A percentile compares a stretch with the other conserved stretches of the same genome.
Conservation (phyloP, 768 basidiomycete genomes). For the Tylopilus sp. region DNA sequence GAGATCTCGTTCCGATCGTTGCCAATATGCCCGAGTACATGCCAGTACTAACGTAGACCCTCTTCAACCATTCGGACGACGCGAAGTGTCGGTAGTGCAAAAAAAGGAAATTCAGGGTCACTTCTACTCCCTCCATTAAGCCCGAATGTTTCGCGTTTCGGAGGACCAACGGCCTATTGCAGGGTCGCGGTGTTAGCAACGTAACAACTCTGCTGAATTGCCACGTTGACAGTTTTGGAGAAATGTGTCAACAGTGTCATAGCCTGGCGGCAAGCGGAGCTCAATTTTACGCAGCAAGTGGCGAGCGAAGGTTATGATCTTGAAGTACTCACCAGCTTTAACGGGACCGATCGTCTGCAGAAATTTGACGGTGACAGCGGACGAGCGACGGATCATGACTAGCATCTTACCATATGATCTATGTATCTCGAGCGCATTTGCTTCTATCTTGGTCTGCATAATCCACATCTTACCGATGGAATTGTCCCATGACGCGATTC, state of each 20-base stretch:
- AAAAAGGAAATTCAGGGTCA: slow-evolving; percentile 15
- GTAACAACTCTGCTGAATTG: slow-evolving; percentile 11
- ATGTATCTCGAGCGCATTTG: slow-evolving; percentile 3
- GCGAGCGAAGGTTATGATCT: too few relatives aligned
- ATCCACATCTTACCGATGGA: slow-evolving; percentile 3
- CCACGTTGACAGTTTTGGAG: slow-evolving; percentile 4
- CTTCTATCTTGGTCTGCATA: slow-evolving; percentile 16
- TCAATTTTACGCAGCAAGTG: too few relatives aligned
- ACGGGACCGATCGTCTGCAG: slow-evolving; percentile 4
- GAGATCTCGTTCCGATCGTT: slow-evolving; percentile 11
- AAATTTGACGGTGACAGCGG: slow-evolving; percentile 13
- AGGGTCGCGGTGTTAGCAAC: slow-evolving; percentile 15
- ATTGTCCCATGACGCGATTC: slow-evolving; percentile 13
- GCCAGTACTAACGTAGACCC: not conserved
- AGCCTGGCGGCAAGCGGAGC: too few relatives aligned
- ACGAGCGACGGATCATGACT: slow-evolving; percentile 2
- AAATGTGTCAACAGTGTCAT: not conserved
- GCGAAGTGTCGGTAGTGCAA: not conserved
- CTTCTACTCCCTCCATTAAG: not conserved
- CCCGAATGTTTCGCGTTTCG: slow-evolving; percentile 3
- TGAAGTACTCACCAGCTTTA: too few relatives aligned
- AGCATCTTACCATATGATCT: slow-evolving; percentile 4
- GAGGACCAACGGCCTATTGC: slow-evolving; percentile 2
- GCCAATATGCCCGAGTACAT: not conserved
- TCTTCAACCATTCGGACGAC: not conserved